Conservation (phyloP, 2,329 filamentous ascomycete species). For the Hymenotorrendiella dingleyae region DNA sequence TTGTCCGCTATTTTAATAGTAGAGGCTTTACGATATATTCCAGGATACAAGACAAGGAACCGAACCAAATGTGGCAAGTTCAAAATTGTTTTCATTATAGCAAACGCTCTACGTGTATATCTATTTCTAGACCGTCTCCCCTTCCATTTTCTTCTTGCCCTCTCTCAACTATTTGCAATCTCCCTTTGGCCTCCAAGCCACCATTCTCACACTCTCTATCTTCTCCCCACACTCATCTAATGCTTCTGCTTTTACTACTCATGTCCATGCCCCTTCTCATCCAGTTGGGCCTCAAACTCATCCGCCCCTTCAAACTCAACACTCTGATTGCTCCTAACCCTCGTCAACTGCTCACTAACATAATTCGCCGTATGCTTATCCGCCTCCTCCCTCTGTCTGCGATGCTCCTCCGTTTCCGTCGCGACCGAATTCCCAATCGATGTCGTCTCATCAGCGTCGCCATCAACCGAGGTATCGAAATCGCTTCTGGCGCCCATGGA, state of each 20-base stretch:
- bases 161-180: no score
- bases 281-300: slow-evolving; percentile 55
- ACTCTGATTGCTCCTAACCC: slow-evolving; percentile 52
- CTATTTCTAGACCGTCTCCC: not conserved
- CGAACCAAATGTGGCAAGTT: no score
- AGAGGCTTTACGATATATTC: no score
- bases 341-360: slow-evolving; percentile 72
- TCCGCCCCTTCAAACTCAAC: slow-evolving; percentile 42
- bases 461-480: slow-evolving; percentile 51
- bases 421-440: slow-evolving; percentile 38
- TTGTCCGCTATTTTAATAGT: no score
- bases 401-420: slow-evolving; percentile 46
- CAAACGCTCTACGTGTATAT: not conserved
- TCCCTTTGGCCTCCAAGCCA: not conserved
- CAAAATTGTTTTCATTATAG: no score
- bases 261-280: slow-evolving; percentile 31
- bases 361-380: slow-evolving; percentile 74
- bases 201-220: not conserved
- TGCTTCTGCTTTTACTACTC: no score
- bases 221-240: no score
- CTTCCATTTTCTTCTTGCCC: no score
- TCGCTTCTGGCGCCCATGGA: slow-evolving; percentile 83
- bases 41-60: no score
- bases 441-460: slow-evolving; percentile 36
- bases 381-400: slow-evolving; percentile 46